These are phyloP conservation scores for Fraxinus quadrangulata DNA, from an alignment of 257 asterid species.

Conservation along the genomic window DNA sequence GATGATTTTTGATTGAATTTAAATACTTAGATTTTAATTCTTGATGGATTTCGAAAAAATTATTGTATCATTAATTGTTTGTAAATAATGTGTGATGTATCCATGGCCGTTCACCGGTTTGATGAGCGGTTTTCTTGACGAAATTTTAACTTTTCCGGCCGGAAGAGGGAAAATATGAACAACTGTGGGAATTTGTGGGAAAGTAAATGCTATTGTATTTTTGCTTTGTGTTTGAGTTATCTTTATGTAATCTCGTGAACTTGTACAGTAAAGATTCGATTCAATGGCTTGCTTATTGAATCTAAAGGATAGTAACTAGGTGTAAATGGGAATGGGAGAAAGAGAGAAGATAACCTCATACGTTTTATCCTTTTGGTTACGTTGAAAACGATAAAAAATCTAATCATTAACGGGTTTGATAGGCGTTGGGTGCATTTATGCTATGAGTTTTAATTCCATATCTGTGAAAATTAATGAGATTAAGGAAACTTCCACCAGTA, in stretches of 20 bases:
- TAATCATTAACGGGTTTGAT: slow-evolving; percentile 6
- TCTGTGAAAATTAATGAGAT: slow-evolving; percentile 10
- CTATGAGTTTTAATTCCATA: not conserved
- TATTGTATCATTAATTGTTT: not conserved
- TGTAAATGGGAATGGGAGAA: slow-evolving; percentile 7
- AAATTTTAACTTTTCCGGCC: not conserved
- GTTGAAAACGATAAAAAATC: not conserved
- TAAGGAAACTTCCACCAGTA: slow-evolving; percentile 1
- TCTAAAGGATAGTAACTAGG: not conserved
- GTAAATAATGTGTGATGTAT: not conserved
- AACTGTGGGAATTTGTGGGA: not conserved
- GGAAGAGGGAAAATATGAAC: not conserved
- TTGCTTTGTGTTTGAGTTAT: not conserved
- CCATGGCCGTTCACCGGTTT: not conserved
- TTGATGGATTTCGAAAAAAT: slow-evolving; percentile 5
- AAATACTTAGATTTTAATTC: not conserved
- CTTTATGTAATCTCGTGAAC: slow-evolving; percentile 13
- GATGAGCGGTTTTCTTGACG: slow-evolving; percentile 1
- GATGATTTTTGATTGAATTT: slow-evolving; percentile 14
- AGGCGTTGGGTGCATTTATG: not conserved
- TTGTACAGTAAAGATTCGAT: not conserved
- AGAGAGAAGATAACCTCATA: not conserved
- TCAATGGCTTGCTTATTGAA: slow-evolving; percentile 11
- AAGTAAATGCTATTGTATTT: not conserved
- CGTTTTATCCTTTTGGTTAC: not conserved